These are phyloP conservation scores for Jaltomata sinuosa DNA, from an alignment of 257 asterid species.

Conservation along the genomic window DNA sequence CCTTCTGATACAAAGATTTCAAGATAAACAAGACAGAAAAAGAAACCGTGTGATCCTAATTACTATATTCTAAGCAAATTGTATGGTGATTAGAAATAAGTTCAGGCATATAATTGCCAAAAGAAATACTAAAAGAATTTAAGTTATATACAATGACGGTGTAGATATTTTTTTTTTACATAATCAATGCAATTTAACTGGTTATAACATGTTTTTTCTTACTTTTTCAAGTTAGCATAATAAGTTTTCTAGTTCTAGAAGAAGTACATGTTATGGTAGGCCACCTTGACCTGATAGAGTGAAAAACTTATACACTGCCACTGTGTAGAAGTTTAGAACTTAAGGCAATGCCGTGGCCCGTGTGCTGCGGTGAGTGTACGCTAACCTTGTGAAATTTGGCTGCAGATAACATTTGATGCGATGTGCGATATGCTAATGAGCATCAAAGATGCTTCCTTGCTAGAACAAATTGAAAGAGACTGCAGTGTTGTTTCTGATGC, in stretches of 20 bases:
- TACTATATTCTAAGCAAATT: background rate
- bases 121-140: background rate
- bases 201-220: background rate
- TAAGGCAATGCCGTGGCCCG: background rate
- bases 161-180: background rate
- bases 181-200: background rate
- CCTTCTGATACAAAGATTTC: background rate
- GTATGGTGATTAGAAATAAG: background rate
- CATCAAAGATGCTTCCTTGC: constrained; percentile 24
- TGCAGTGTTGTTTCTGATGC: constrained; percentile 35
- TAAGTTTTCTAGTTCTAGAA: background rate
- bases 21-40: background rate
- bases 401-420: constrained; percentile 47
- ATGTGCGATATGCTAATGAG: constrained; percentile 49
- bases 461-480: constrained; percentile 30
- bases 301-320: background rate
- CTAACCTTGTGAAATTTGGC: background rate
- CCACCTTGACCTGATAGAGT: background rate
- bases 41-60: background rate
- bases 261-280: background rate
- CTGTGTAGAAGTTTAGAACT: background rate
- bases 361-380: background rate
- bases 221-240: background rate
- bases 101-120: background rate
- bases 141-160: background rate